Evolutionary conservation across 1,284 basidiomycete genomes (phyloP).

Genomic region (Cryptococcus maquisensis): DNA sequence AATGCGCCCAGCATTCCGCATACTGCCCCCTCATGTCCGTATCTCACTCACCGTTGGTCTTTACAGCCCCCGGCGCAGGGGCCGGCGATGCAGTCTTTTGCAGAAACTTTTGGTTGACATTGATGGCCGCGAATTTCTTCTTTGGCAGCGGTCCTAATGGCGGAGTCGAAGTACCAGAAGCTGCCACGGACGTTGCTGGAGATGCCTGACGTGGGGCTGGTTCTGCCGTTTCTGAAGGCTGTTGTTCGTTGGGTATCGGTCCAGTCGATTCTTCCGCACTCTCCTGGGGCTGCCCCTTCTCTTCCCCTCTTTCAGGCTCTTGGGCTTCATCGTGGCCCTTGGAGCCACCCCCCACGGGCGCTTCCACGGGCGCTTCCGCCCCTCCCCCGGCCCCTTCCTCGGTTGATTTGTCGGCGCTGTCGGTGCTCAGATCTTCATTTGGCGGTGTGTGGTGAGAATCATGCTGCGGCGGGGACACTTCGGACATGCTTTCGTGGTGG

Average conservation of each 20-base stretch:
- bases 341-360: too few species aligned
- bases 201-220: not conserved
- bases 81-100: slow-evolving; percentile 62
- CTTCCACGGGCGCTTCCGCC: too few species aligned
- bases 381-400: too few species aligned
- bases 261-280: too few species aligned
- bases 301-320: too few species aligned
- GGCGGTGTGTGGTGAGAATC: not conserved
- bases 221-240: not conserved
- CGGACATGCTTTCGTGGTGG: not conserved
- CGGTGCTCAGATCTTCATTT: not conserved
- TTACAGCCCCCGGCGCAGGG: slow-evolving; percentile 19
- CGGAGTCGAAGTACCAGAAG: slow-evolving; percentile 35
- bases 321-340: too few species aligned
- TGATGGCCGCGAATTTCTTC: slow-evolving; percentile 74
- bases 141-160: slow-evolving; percentile 51
- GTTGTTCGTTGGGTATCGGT: too few species aligned
- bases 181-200: not conserved
- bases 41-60: slow-evolving; percentile 23
- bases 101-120: slow-evolving; percentile 90
- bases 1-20: not conserved
- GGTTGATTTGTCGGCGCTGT: too few species aligned
- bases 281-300: too few species aligned
- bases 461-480: too few species aligned
- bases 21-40: not conserved